A percentile compares a stretch with the other conserved stretches of the same genome.
Conservation (phyloP, 2,329 filamentous ascomycete species). For the Pestalotiopsis sp. region DNA sequence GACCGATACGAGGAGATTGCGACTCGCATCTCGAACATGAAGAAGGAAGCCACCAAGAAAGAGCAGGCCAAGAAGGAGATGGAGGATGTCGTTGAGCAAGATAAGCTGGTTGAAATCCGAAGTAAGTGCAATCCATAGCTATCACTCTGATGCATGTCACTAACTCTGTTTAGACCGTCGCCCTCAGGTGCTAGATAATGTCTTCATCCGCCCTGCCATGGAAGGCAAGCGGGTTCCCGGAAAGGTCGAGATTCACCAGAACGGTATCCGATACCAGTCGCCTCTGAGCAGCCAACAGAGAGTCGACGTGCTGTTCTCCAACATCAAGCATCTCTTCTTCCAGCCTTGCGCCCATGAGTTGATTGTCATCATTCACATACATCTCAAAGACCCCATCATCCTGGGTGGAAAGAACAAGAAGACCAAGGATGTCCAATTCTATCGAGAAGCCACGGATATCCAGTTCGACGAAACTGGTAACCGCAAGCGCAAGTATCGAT, state of each 20-base stretch:
- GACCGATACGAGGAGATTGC: slow-evolving; percentile 89
- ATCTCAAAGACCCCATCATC: slow-evolving; percentile 97
- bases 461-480: slow-evolving; percentile 99
- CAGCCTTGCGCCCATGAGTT: slow-evolving; percentile 95
- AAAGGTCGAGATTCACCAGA: slow-evolving; percentile 96
- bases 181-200: slow-evolving; percentile 86
- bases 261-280: slow-evolving; percentile 94
- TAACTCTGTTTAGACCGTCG: slow-evolving; percentile 74
- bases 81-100: slow-evolving; percentile 98
- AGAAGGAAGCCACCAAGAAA: slow-evolving; percentile 86
- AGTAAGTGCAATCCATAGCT: slow-evolving; percentile 56
- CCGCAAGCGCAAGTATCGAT: slow-evolving; percentile 94
- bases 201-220: slow-evolving; percentile 92
- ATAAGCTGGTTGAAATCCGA: slow-evolving; percentile 93
- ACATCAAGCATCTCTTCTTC: slow-evolving; percentile 98
- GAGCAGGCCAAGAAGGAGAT: slow-evolving; percentile 99
- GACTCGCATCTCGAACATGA: slow-evolving; percentile 92
- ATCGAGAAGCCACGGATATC: slow-evolving; percentile 96
- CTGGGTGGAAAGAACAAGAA: slow-evolving; percentile 91
- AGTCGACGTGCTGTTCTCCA: slow-evolving; percentile 95
- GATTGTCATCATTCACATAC: slow-evolving; percentile 97
- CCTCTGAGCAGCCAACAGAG: slow-evolving; percentile 77
- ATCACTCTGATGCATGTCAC: slow-evolving; percentile 20
- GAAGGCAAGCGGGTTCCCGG: slow-evolving; percentile 96
- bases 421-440: slow-evolving; percentile 98